phyloP scores from a whole-genome alignment of 169 alveolate species.

The Plasmodium vivax region DNA sequence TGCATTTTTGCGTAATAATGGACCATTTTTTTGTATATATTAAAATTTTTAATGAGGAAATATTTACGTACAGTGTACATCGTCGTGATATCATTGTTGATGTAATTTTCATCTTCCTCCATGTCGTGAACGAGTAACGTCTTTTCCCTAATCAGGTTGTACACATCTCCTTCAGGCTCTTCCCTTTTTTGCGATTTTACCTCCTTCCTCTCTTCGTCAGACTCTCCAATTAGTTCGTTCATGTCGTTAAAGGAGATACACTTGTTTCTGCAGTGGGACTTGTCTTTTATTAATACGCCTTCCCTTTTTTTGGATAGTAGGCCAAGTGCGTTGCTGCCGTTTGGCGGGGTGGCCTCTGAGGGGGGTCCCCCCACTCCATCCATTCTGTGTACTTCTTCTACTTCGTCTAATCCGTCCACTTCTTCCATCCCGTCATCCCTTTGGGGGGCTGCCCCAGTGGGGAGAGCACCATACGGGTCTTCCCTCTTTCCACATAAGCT shows the following conservation, averaged over 20 bases:
- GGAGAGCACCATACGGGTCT: background rate
- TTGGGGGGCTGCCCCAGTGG: background rate
- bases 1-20: slow-evolving; percentile 33
- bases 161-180: background rate
- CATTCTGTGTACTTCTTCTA: background rate
- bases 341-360: background rate
- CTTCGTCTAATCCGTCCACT: background rate
- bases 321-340: background rate
- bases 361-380: background rate
- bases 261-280: background rate
- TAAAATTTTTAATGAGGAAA: slow-evolving; percentile 13
- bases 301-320: background rate
- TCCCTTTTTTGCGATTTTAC: background rate
- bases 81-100: background rate
- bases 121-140: background rate
- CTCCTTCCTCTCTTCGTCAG: background rate
- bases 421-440: background rate
- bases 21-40: slow-evolving; percentile 44
- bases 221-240: background rate
- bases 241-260: background rate
- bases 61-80: slow-evolving; percentile 17
- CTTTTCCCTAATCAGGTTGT: slow-evolving; percentile 35
- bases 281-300: background rate
- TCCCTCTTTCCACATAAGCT: background rate
- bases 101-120: slow-evolving; percentile 22